phyloP scores from a whole-genome alignment of 2,329 filamentous ascomycete species.

The Helotiales sp. region DNA sequence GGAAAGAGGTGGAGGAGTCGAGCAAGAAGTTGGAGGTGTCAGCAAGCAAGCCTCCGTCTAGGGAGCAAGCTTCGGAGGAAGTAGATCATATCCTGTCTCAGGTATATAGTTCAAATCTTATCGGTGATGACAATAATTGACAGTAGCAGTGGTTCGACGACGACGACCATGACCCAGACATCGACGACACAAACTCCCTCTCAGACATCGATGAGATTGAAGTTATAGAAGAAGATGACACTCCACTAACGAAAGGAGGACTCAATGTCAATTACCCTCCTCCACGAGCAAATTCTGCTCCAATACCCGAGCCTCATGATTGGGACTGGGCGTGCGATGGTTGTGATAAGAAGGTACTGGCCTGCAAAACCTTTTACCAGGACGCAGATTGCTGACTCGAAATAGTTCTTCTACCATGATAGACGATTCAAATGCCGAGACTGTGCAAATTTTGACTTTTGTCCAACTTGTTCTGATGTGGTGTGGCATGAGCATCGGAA shows the following conservation, averaged over 20 bases:
- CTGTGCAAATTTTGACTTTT: constrained; percentile 9
- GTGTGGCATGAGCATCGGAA: constrained; percentile 8
- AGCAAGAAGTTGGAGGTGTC: background rate
- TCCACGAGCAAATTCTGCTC: background rate
- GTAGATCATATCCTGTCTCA: constrained; percentile 1
- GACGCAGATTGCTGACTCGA: background rate
- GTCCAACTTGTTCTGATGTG: constrained; percentile 3
- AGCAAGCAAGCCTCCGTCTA: background rate
- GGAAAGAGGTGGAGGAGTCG: too few species aligned
- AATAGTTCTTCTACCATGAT: constrained; percentile 5
- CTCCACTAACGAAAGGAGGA: background rate
- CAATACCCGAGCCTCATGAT: background rate
- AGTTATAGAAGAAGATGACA: background rate
- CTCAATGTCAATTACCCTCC: background rate
- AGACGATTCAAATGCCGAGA: constrained; percentile 7
- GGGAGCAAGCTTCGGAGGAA: background rate
- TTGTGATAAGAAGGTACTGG: constrained; percentile 6
- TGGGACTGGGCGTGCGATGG: constrained; percentile 17
- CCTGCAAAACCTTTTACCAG: background rate
- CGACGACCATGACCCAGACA: background rate
- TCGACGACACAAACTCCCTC: background rate
- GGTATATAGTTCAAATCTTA: background rate
- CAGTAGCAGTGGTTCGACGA: background rate
- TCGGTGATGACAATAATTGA: background rate
- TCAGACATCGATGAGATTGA: background rate